Base-by-base conservation (phyloP, 169 alveolate species). In the Plasmodium knowlesi region DNA sequence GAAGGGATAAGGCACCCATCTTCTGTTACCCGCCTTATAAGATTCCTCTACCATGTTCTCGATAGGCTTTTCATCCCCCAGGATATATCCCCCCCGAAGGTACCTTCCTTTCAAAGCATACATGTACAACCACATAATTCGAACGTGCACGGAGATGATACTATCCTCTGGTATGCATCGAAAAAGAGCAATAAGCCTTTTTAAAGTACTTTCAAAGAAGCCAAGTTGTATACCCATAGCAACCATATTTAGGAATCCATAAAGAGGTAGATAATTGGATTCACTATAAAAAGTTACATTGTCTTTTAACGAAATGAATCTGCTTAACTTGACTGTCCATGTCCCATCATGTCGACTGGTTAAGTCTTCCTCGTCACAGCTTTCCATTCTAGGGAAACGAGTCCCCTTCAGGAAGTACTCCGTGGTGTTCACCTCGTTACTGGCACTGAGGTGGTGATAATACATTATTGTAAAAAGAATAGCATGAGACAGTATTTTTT, bases 111-210 rank as follows among this genome's bases (percentile, higher is more conserved):
- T 50, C 22, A 73, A 50, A 22, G 72, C 79, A 76, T 86, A 61
- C n/a, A 86, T 74, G 41, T 34, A 30, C 14, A 86, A 25, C 88
- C 93, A 86, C 93, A 86, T 86, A 53, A 86, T 19, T 25, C 93
- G 93, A 25, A 86, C 57, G 61, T 76, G 85, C n/a, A 86, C 79
- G 12, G 93, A 86, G 32, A 76, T 76, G 9, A 86, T 86, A 73
- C 79, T 73, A 53, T 76, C 12, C 19, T 86, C 93, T 6, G 93
- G 81, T 10, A 86, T 86, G 28, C 22, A 74, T n/a, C 81, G 61
- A 32, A 86, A 86, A 53, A 78, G 19, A 41, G 41, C 76, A 86
- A 19, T 50, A 5, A 84, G 61, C 37, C 19, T 76, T 50, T 78
- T 86, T 10, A 86, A 12, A 0, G 93, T 3, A 32, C 61, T 19